Evolutionary conservation across 345 rosid species (phyloP), one percentile per base, ranked within the genome.

Genomic region (Aegle marmelos): DNA sequence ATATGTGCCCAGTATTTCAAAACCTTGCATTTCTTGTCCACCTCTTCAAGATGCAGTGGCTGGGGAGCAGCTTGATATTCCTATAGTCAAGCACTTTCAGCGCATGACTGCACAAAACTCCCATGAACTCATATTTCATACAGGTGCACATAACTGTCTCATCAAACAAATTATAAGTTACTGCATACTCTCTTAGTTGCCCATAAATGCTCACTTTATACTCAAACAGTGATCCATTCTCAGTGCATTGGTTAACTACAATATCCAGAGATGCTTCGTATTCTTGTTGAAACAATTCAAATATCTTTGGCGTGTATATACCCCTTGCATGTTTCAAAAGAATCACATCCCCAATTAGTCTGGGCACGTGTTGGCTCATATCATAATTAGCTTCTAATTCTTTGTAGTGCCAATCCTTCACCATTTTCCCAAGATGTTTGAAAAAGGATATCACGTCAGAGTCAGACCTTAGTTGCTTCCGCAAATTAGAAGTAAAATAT

Each of bases 121-220:
- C 85, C 76, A 81, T 72, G 31, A 39, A 86, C 81, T 83, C 86
- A 70, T 79, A 83, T 74, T 83, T 83, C 86, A 63, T 79, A 68
- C 84, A 86, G 19, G 45, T 59, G 72, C 88, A 82, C 7, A 33
- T 62, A 70, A 83, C 63, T n/a, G 31, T 73, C 70, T 64, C 65
- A 28, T 83, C 79, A 4, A 70, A 54, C 41, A 37, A 79, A 59
- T 77, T 77, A 63, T 68, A 83, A 33, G 63, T 75, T 1, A 82
- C 84, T 14, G 1, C 7, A 30, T 80, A 76, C 69, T 78, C 83
- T 50, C 58, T 67, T 25, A 9, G 65, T 68, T 81, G 77, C 39
- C 74, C 83, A 24, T 76, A 76, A 17, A 74, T 69, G 72, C 75
- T 79, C 60, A 81, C 88, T 78, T 70, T 80, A 48, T 78, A 85